phyloP scores from a whole-genome alignment of 2,329 filamentous ascomycete genomes.

The Didymella exigua region DNA sequence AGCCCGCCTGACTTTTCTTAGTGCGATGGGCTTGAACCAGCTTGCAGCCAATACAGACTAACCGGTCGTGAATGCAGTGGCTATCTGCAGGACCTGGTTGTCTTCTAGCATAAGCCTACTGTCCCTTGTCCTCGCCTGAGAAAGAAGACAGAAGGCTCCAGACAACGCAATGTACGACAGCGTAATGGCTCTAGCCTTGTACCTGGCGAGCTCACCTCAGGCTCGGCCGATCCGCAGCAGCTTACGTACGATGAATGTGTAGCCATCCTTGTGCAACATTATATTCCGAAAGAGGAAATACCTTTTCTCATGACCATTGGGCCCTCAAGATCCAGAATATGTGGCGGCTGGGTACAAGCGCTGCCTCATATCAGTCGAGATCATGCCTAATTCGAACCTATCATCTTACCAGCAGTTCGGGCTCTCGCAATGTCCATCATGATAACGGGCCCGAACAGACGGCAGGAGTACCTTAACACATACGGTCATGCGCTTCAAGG shows the following conservation, averaged over 20 bases:
- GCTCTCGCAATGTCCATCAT: slow-evolving; percentile 7
- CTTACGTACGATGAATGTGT: slow-evolving; percentile 5
- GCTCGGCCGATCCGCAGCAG: not conserved
- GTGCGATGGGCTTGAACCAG: slow-evolving; percentile 4
- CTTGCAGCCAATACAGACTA: slow-evolving; percentile 4
- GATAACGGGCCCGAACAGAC: not conserved
- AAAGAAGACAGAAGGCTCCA: not conserved
- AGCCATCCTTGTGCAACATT: slow-evolving; percentile 2
- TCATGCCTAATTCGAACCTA: not conserved
- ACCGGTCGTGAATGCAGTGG: slow-evolving; percentile 2
- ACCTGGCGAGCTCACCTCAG: too few relatives aligned
- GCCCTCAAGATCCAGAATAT: slow-evolving; percentile 9
- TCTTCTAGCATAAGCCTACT: slow-evolving; percentile 5
- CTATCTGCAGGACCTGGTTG: slow-evolving; percentile 2
- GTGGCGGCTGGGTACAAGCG: slow-evolving; percentile 11
- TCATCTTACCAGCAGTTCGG: slow-evolving; percentile 4
- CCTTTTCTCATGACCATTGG: slow-evolving; percentile 3
- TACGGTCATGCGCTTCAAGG: slow-evolving; percentile 7
- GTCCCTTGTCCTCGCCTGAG: not conserved
- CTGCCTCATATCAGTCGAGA: slow-evolving; percentile 6
- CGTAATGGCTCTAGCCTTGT: not conserved
- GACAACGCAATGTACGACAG: not conserved
- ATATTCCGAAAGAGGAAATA: slow-evolving; percentile 9
- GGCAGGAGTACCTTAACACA: slow-evolving; percentile 3
- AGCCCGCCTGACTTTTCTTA: not conserved